Base-by-base conservation (phyloP, 2,329 filamentous ascomycete genomes). In the Plenodomus biglobosus region DNA sequence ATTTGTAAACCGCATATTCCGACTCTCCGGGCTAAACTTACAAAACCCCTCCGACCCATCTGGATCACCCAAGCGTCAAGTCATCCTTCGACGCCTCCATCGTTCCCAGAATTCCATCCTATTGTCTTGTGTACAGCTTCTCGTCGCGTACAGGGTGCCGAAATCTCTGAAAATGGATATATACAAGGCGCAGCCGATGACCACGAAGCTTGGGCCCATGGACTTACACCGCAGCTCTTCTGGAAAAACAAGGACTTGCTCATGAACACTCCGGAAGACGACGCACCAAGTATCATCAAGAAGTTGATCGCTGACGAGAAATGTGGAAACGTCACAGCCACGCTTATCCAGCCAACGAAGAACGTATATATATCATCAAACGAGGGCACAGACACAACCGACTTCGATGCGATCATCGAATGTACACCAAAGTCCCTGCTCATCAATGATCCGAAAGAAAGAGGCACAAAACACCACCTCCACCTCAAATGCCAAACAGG, bases 181-280 rank as follows among this genome's bases (percentile, higher is more conserved):
- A 87, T 99, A 50, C 94, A 97, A 73, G 94, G 94, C 42, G 92
- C 92, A 0, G 94, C 88, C 2, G 94, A 99, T 70, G 94, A 99
- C 69, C 90, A 88, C 11, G 94, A 99, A 76, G 90, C 89, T 59
- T 99, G 94, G 94, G 87, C 91, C 1, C 76, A 82, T 20, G 90
- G 90, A 0, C 80, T 97, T 15, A 94, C 88, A 0, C 84, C 92
- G 0, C 69, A 76, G 0, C 55, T 92, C 0, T 99, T 96, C 73
- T 99, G 94, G 94, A 72, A 71, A 2, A 78, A 96, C 59, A 76
- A 75, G 36, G 75, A 81, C 0, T 34, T 65, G 5, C 75, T 97
- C 10, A 75, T 95, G 17, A 70, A 70, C 0, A 80, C 85, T 0
- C 64, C 80, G 0, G 92, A 96, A 62, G 79, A 82, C 8, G 83